A percentile compares a stretch with the other conserved stretches of the same genome.
Evolutionary conservation across 495 filamentous ascomycete species (phyloP).

Genomic region (Gamarada debralockiae): DNA sequence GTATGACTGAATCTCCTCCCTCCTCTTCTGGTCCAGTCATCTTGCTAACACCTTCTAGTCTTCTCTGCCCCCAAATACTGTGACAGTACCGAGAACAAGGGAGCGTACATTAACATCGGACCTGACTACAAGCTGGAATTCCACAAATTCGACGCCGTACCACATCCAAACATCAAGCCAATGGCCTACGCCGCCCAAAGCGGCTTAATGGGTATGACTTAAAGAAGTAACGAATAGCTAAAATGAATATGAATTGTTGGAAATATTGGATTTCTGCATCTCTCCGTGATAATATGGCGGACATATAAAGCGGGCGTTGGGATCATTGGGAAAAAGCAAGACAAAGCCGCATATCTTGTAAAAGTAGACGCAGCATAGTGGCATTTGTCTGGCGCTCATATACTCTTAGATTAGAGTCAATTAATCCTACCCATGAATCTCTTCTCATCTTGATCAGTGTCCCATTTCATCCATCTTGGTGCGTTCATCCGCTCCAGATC

Average conservation of each 20-base stretch:
- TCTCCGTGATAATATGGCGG: constrained; percentile 21
- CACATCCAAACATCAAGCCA: constrained; percentile 89
- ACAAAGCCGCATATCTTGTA: not conserved
- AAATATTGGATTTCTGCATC: constrained; percentile 24
- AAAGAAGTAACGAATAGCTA: constrained; percentile 13
- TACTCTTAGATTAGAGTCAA: not conserved
- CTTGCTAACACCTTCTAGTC: constrained; percentile 46
- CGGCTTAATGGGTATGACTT: constrained; percentile 56
- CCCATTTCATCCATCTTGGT: not conserved
- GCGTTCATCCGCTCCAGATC: constrained; percentile 17
- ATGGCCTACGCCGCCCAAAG: constrained; percentile 87
- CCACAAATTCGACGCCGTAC: constrained; percentile 91
- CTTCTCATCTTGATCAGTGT: not conserved
- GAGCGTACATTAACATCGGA: constrained; percentile 96
- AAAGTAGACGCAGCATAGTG: constrained; percentile 2
- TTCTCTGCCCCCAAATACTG: constrained; percentile 98
- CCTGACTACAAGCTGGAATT: constrained; percentile 87
- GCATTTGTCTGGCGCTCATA: not conserved
- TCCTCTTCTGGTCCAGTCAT: not conserved
- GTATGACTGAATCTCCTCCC: constrained; percentile 33
- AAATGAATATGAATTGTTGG: constrained; percentile 21
- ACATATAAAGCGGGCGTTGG: constrained; percentile 11
- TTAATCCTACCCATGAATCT: not conserved
- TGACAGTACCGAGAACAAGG: constrained; percentile 96
- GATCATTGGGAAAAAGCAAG: not conserved